Percentiles rank a stretch among this genome's conserved stretches.
These are phyloP conservation scores for Plasmodium cynomolgi DNA, from an alignment of 169 alveolate genomes.

Conservation along the genomic window DNA sequence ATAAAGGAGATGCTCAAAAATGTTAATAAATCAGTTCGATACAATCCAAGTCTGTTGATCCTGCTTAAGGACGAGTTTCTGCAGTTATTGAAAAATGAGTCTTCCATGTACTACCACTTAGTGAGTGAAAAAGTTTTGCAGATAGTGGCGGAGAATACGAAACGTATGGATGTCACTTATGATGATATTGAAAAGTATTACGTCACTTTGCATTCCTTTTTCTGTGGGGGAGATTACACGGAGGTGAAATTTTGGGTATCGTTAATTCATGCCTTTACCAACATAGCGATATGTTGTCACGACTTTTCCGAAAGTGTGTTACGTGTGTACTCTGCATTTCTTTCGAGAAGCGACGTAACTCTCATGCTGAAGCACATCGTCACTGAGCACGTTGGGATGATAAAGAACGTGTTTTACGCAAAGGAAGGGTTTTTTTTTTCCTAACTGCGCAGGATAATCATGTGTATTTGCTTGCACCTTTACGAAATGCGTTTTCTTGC, in stretches of 20 bases:
- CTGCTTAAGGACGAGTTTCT: conserved; percentile 15
- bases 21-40: conserved; percentile 24
- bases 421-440: neutral
- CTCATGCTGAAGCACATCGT: conserved; percentile 8
- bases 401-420: conserved; percentile 19
- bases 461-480: neutral
- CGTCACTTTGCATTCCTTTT: conserved; percentile 45
- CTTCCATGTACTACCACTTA: conserved; percentile 22
- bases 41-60: conserved; percentile 19
- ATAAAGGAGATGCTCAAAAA: conserved; percentile 51
- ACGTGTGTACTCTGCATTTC: conserved; percentile 10
- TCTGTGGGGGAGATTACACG: conserved; percentile 9
- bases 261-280: conserved; percentile 71
- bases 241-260: conserved; percentile 49
- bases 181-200: conserved; percentile 43
- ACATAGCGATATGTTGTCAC: conserved; percentile 48
- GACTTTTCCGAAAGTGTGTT: conserved; percentile 18
- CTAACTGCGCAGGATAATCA: neutral
- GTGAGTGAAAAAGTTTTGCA: conserved; percentile 21
- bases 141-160: conserved; percentile 16
- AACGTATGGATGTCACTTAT: conserved; percentile 27
- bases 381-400: conserved; percentile 20
- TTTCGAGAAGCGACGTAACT: conserved; percentile 2
- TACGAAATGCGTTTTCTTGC: neutral
- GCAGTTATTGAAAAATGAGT: conserved; percentile 20